Percentiles rank a stretch among this genome's conserved stretches.
Evolutionary conservation across 352 stramenopile species (phyloP).

Genomic region (Lagenidium giganteum): DNA sequence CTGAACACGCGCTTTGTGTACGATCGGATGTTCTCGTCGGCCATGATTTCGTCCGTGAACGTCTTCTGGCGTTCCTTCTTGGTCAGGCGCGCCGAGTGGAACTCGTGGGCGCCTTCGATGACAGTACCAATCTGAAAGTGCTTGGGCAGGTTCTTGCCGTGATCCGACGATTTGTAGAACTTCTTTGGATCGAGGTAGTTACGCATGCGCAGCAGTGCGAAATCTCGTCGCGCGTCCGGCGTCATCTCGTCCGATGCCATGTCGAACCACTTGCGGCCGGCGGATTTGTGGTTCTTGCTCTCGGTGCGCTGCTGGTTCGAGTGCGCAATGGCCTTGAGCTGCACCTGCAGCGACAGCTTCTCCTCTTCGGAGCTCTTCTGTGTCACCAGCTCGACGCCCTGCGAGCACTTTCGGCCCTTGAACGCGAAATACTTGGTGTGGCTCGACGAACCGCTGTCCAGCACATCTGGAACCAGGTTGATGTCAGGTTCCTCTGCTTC

Average conservation of each 20-base stretch:
- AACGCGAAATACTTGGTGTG: conserved; percentile 45
- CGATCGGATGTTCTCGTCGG: conserved; percentile 66
- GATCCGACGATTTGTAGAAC: conserved; percentile 95
- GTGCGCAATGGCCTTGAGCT: conserved; percentile 32
- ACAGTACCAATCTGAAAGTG: conserved; percentile 91
- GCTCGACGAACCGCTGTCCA: conserved; percentile 64
- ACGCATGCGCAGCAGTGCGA: conserved; percentile 91
- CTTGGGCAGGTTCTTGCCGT: conserved; percentile 75
- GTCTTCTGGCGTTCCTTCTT: conserved; percentile 91
- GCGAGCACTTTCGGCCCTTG: conserved; percentile 24
- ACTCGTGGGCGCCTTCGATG: conserved; percentile 89
- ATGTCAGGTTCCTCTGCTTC: too few species aligned
- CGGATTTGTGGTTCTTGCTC: conserved; percentile 40
- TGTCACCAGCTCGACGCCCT: conserved; percentile 31
- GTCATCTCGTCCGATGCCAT: conserved; percentile 90
- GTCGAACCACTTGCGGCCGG: conserved; percentile 88
- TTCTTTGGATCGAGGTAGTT: conserved; percentile 96
- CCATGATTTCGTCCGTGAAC: conserved; percentile 95
- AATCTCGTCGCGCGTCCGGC: conserved; percentile 82
- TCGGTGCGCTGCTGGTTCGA: conserved; percentile 49
- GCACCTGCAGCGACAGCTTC: conserved; percentile 27
- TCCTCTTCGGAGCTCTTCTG: conserved; percentile 47
- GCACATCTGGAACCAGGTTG: conserved; percentile 36
- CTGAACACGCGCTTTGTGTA: conserved; percentile 86
- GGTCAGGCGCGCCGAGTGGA: conserved; percentile 84